These are phyloP conservation scores for Russula brevipes DNA, from an alignment of 768 basidiomycete genomes.

Conservation along the genomic window DNA sequence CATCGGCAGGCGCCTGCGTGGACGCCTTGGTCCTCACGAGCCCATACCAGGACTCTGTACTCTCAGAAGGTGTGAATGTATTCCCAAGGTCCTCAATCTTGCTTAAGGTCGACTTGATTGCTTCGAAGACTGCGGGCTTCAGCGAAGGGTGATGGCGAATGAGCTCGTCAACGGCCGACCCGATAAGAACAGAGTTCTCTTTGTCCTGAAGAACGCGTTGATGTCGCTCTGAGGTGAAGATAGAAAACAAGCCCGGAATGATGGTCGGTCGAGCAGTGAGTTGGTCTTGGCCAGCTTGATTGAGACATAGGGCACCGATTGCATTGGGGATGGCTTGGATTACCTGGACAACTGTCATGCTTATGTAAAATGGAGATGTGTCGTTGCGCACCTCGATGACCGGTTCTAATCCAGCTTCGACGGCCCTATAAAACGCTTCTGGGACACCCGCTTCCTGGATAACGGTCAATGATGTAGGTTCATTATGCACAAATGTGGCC, in stretches of 20 bases:
- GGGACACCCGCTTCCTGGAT: conserved; percentile 92
- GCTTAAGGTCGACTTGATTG: conserved; percentile 62
- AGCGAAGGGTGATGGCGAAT: conserved; percentile 92
- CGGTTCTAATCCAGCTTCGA: conserved; percentile 81
- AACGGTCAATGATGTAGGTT: conserved; percentile 88
- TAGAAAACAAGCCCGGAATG: conserved; percentile 77
- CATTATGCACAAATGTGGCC: conserved; percentile 97
- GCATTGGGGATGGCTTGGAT: conserved; percentile 92
- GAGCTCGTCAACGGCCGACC: conserved; percentile 89
- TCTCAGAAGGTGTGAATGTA: conserved; percentile 49
- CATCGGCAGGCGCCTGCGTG: conserved; percentile 3
- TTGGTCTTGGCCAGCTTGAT: conserved; percentile 81
- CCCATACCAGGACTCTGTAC: conserved; percentile 63
- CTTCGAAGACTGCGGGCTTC: conserved; percentile 72
- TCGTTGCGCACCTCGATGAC: conserved; percentile 65
- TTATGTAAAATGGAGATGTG: neutral
- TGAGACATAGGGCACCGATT: conserved; percentile 92
- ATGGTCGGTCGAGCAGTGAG: conserved; percentile 72
- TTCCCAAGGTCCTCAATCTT: conserved; percentile 73
- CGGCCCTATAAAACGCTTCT: conserved; percentile 78
- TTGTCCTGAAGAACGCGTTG: conserved; percentile 84
- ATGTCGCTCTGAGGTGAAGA: conserved; percentile 82
- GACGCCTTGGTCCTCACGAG: conserved; percentile 33
- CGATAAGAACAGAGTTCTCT: conserved; percentile 86
- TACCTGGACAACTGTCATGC: conserved; percentile 45